Evolutionary conservation across 768 basidiomycete species (phyloP).

Genomic region (Gymnopilus dilepis): DNA sequence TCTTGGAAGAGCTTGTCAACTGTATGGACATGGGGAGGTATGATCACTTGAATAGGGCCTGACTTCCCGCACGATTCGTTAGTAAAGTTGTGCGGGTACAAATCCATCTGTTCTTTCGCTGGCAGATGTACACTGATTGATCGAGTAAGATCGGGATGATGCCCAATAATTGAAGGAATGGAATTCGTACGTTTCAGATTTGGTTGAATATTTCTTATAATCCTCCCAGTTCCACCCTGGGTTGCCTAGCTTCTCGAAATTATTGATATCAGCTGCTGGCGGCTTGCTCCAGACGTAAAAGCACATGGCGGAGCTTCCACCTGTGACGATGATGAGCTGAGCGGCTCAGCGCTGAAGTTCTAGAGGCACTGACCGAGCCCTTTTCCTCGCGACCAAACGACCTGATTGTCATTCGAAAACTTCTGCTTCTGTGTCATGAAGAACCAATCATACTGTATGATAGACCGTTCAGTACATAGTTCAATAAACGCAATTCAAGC

Average conservation of each 20-base stretch:
- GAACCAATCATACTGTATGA: constrained; percentile 40
- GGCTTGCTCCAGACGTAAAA: constrained; percentile 41
- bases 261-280: constrained; percentile 35
- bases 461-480: constrained; percentile 26
- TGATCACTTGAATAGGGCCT: constrained; percentile 36
- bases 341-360: neutral
- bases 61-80: constrained; percentile 26
- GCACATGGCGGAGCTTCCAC: constrained; percentile 53
- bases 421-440: constrained; percentile 37
- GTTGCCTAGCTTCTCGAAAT: constrained; percentile 55
- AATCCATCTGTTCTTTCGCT: constrained; percentile 27
- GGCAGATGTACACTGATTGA: constrained; percentile 33
- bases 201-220: constrained; percentile 42
- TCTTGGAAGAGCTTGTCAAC: constrained; percentile 31
- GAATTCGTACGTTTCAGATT: constrained; percentile 39
- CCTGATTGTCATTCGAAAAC: constrained; percentile 29
- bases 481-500: neutral
- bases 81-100: constrained; percentile 33
- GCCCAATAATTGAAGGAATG: neutral
- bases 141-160: neutral
- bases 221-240: constrained; percentile 59
- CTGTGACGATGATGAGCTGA: constrained; percentile 18
- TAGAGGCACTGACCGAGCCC: constrained; percentile 32
- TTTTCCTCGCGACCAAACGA: constrained; percentile 36
- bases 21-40: constrained; percentile 31